Evolutionary conservation across 2,329 filamentous ascomycete species (phyloP), one percentile per base, ranked within the genome.

Genomic region (Fusarium annulatum): DNA sequence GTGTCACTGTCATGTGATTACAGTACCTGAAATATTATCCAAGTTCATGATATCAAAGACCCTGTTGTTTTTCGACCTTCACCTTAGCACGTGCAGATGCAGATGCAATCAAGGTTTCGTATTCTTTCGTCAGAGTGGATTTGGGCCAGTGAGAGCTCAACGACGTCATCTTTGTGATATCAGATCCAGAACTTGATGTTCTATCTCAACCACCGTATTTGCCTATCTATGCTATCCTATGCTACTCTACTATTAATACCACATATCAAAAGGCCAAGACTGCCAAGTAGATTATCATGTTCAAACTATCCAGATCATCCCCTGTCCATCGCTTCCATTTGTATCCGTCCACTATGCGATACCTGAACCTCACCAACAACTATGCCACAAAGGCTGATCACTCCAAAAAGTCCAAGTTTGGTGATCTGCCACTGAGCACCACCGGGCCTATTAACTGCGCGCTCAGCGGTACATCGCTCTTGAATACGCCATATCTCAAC

Each of bases 401-500:
- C 21, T 72, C 79, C 58, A 78, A 77, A 18, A 61, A 60, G 16
- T 71, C 79, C 61, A 80, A 78, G 55, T 82, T 81, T 62, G 70
- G 72, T 16, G 57, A 81, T 23, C 76, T 83, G 3, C 80, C 80
- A 10, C 79, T 84, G 56, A 82, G 81, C 71, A 82, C 81, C 57
- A 76, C 64, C 15, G 81, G 81, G 11, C 79, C 81, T 48, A 76
- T 84, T 28, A 79, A 81, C 41, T 84, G 82, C 52, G 81, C 82
- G 46, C 76, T 84, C 39, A 80, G 77, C 1, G 82, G 82, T 33
- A 71, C 78, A 6, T 80, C 79, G 9, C 73, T 84, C 8, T 79
- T 84, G 49, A 84, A 82, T 68, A 79, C 77, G 2, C 80, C 82
- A 2, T 80, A 78, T 34, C 75, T 94, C 83, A 97, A 97, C 84